These are phyloP conservation scores for Psilocybe tampanensis DNA, from an alignment of 768 basidiomycete species.

Conservation along the genomic window DNA sequence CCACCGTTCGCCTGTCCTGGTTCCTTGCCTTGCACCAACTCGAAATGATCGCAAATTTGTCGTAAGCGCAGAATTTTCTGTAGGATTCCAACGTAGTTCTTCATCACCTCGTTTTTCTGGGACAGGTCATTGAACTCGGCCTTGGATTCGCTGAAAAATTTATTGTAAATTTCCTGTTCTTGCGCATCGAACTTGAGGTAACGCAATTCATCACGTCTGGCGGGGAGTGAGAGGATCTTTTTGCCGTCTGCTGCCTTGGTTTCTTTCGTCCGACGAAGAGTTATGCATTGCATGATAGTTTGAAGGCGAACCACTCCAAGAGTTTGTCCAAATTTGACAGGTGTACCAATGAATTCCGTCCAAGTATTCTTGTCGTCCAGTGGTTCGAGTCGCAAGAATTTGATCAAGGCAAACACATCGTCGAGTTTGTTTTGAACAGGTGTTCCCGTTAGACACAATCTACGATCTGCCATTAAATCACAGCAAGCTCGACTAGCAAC, in stretches of 20 bases:
- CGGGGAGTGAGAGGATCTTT: slow-evolving; percentile 84
- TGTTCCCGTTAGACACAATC: slow-evolving; percentile 95
- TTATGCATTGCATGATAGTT: slow-evolving; percentile 96
- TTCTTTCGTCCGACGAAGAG: slow-evolving; percentile 95
- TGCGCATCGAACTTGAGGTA: slow-evolving; percentile 81
- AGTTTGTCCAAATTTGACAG: slow-evolving; percentile 89
- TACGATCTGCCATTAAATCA: slow-evolving; percentile 90
- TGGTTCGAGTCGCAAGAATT: slow-evolving; percentile 89
- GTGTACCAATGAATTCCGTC: slow-evolving; percentile 91
- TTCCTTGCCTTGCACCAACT: slow-evolving; percentile 79
- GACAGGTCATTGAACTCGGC: slow-evolving; percentile 89
- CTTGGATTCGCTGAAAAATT: slow-evolving; percentile 87
- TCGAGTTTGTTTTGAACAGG: slow-evolving; percentile 99
- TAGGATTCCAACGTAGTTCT: slow-evolving; percentile 97
- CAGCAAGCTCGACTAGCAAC: slow-evolving; percentile 95
- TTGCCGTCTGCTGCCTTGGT: slow-evolving; percentile 79
- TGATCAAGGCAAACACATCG: slow-evolving; percentile 96
- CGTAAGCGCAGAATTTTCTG: slow-evolving; percentile 95
- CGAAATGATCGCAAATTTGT: slow-evolving; percentile 97
- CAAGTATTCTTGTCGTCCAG: slow-evolving; percentile 93
- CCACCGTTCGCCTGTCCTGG: slow-evolving; percentile 47
- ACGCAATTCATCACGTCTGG: slow-evolving; percentile 86
- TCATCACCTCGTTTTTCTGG: slow-evolving; percentile 91
- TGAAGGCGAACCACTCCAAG: slow-evolving; percentile 93
- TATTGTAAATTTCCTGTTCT: slow-evolving; percentile 86